Conservation (phyloP, 305 asterid species). For the Fraxinus latifolia region DNA sequence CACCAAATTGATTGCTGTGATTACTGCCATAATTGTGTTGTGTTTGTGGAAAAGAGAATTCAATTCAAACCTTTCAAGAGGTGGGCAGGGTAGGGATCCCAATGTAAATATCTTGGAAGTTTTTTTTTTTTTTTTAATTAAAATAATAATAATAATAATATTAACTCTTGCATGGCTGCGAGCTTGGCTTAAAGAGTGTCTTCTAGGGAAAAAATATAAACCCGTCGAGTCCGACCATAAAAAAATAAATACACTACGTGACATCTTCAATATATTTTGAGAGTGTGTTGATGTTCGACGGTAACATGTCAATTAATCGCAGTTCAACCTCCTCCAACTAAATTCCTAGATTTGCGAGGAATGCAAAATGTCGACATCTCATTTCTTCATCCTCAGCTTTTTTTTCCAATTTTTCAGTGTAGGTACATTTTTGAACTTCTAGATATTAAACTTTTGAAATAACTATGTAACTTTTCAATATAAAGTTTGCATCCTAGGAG, state of each 20-base stretch:
- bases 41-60: neutral
- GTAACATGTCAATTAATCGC: neutral
- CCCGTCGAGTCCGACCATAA: neutral
- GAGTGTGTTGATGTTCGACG: neutral
- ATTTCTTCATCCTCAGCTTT: neutral
- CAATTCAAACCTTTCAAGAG: neutral
- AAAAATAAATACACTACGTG: neutral
- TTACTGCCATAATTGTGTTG: conserved; percentile 8
- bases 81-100: neutral
- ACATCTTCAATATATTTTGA: neutral
- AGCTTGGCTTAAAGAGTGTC: neutral
- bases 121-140: too few species aligned
- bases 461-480: neutral
- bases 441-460: neutral
- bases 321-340: neutral
- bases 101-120: neutral
- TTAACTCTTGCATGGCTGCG: neutral
- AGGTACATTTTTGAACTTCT: neutral
- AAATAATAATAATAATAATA: too few species aligned
- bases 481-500: neutral
- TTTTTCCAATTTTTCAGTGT: neutral
- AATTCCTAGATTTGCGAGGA: neutral
- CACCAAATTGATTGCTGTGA: conserved; percentile 6
- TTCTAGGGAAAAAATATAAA: neutral
- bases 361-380: neutral